Evolutionary conservation across 2,329 filamentous ascomycete species (phyloP), one percentile per base, ranked within the genome.

Genomic region (Trichoderma sp.): DNA sequence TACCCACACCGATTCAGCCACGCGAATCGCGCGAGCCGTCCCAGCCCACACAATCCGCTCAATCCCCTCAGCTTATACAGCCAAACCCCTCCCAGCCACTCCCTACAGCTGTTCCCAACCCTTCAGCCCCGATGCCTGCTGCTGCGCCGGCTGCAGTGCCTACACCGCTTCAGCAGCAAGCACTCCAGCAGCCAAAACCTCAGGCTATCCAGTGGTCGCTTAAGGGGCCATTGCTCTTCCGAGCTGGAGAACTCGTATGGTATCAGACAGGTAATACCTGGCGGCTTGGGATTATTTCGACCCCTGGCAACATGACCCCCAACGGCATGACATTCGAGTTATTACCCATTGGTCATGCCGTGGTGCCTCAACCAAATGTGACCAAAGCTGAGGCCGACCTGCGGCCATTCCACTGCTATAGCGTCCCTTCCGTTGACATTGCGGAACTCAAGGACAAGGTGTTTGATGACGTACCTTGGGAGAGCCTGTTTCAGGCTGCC

Each of bases 321-420:
- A 79, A 77, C n/a, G 79, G 77, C 5, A 78, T 80, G 9, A 79
- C 80, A 65, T 81, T 84, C 59, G 83, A 84, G 72, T 79, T 88
- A 38, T 82, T 86, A n/a, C 86, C 85, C 21, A 83, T 86, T 41
- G 84, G 83, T 9, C 84, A 87, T 75, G 81, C 80, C 35, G 75
- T 83, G 7, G 83, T 86, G 6, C 83, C 79, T 21, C 83, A 87
- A 63, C 81, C 82, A 33, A 81, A 83, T 24, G 83, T 87, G 6
- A 77, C 80, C 41, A 88, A 87, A 75, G 65, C 79, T 0, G 83
- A 85, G 63, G 79, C 77, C 5, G 86, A 88, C 21, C 83, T 89
- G 78, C 85, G 88, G 3, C 88, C 88, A 1, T 89, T 88, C 77
- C 83, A 88, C 53, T 87, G 88, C 12, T 89, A 88, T 75, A 88